Percentiles rank a stretch among this genome's conserved stretches.
Conservation (phyloP, 768 basidiomycete species). For the Leccinum boreale region DNA sequence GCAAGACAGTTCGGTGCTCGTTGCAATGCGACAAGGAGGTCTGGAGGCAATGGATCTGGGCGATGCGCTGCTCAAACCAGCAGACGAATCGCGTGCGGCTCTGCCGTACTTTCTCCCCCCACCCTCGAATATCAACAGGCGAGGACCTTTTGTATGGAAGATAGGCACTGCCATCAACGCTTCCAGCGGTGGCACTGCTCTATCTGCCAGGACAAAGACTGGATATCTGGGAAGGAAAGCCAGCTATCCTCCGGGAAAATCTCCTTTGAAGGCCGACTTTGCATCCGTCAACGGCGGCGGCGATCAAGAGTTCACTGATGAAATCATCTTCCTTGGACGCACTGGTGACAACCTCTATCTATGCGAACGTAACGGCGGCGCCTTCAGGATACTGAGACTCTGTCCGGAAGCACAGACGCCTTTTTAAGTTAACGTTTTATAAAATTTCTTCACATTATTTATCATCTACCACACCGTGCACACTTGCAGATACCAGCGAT, state of each 20-base stretch:
- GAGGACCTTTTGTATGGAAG: slow-evolving; percentile 78
- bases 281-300: slow-evolving; percentile 48
- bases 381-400: slow-evolving; percentile 74
- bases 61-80: slow-evolving; percentile 77
- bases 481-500: slow-evolving; percentile 28
- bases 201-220: slow-evolving; percentile 40
- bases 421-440: slow-evolving; percentile 3
- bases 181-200: slow-evolving; percentile 36
- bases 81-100: slow-evolving; percentile 69
- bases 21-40: slow-evolving; percentile 85
- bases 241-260: slow-evolving; percentile 45
- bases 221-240: slow-evolving; percentile 47
- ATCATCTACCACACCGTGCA: slow-evolving; percentile 21
- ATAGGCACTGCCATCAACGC: slow-evolving; percentile 68
- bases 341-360: slow-evolving; percentile 75
- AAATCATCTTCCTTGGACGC: slow-evolving; percentile 79
- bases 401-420: slow-evolving; percentile 38
- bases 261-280: slow-evolving; percentile 51
- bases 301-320: slow-evolving; percentile 55
- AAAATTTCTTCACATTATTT: slow-evolving; percentile 7
- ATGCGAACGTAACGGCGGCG: slow-evolving; percentile 70
- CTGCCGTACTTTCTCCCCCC: slow-evolving; percentile 72
- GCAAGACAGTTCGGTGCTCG: slow-evolving; percentile 68
- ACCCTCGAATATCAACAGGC: slow-evolving; percentile 58
- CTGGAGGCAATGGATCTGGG: slow-evolving; percentile 77